These are phyloP conservation scores for Nidularia pulvinata DNA, from an alignment of 768 basidiomycete genomes.

Conservation along the genomic window DNA sequence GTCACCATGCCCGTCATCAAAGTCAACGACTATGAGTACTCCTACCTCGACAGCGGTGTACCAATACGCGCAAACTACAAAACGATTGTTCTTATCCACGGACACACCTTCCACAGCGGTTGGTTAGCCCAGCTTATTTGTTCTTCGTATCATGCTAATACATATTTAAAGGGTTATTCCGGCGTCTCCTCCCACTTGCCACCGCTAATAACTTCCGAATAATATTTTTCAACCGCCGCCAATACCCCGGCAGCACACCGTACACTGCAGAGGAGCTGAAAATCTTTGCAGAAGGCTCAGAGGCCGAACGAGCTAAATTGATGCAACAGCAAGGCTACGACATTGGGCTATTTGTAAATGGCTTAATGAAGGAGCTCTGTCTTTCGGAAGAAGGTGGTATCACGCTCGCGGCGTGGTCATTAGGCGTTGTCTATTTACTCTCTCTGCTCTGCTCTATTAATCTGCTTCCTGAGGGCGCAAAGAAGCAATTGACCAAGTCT, in stretches of 20 bases:
- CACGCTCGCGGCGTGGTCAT: constrained; percentile 23
- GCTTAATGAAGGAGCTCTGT: constrained; percentile 13
- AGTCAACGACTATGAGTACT: too few species aligned
- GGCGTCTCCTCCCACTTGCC: constrained; percentile 14
- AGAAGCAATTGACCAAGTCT: constrained; percentile 10
- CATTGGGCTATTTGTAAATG: constrained; percentile 21
- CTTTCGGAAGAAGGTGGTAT: constrained; percentile 15
- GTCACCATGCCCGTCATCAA: too few species aligned
- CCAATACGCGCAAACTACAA: constrained; percentile 11
- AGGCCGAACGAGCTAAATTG: constrained; percentile 10
- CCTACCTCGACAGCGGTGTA: constrained; percentile 24
- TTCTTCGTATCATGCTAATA: background rate
- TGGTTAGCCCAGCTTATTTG: background rate
- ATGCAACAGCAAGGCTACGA: constrained; percentile 21
- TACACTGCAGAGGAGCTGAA: constrained; percentile 20
- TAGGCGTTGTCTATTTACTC: constrained; percentile 20
- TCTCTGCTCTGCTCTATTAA: constrained; percentile 15
- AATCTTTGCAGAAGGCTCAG: constrained; percentile 8
- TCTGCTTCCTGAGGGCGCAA: constrained; percentile 8
- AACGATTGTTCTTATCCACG: constrained; percentile 25
- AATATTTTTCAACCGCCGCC: constrained; percentile 28
- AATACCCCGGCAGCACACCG: constrained; percentile 27
- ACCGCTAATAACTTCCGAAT: constrained; percentile 15
- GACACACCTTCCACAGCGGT: constrained; percentile 25
- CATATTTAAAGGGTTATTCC: constrained; percentile 18